Base-by-base conservation (phyloP, 345 rosid genomes). In the Draba incana region DNA sequence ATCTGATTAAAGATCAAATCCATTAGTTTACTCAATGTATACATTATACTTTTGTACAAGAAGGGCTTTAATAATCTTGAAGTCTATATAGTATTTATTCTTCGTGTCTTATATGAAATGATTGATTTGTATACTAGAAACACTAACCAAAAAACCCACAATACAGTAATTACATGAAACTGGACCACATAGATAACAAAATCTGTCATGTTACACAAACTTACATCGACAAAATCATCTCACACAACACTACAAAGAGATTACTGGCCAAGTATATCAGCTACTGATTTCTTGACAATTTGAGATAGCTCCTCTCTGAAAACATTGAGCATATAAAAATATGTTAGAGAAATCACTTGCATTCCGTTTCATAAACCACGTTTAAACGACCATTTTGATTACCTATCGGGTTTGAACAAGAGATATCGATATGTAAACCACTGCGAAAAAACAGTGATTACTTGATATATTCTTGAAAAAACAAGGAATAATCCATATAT, bases 351-450 rank as follows among this genome's bases (percentile, higher is more conserved):
- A 54, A 38, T 20, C 35, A 53, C 33, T 53, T 24, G 13, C 14
- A 47, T 13, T 55, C 10, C 9, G 15, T 54, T 62, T 55, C 64
- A 56, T 25, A 14, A 62, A 37, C 57, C 23, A 0, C 14, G 0
- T 1, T 30, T 64, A 3, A 23, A 47, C 24, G 23, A 30, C 6
- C 4, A 33, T 2, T 8, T 38, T 14, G 58, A 28, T 13, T 54
- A 88, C 98, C 96, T 80, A 38, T 85, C 81, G 8, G 98, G 98
- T 78, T 87, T 88, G 90, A 87, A 87, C 78, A 93, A 71, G 69
- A 93, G 98, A 81, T 87, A 90, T 56, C 96, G 92, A 72, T 93
- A 90, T 57, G 78, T 61, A 70, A 93, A 93, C 96, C 98, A 88
- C 98, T 90, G 97, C 48, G 62, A 74, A 46, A 49, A n/a, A n/a